These are phyloP conservation scores for Micractinium conductrix DNA, from an alignment of 139 green algal species.

Conservation along the genomic window DNA sequence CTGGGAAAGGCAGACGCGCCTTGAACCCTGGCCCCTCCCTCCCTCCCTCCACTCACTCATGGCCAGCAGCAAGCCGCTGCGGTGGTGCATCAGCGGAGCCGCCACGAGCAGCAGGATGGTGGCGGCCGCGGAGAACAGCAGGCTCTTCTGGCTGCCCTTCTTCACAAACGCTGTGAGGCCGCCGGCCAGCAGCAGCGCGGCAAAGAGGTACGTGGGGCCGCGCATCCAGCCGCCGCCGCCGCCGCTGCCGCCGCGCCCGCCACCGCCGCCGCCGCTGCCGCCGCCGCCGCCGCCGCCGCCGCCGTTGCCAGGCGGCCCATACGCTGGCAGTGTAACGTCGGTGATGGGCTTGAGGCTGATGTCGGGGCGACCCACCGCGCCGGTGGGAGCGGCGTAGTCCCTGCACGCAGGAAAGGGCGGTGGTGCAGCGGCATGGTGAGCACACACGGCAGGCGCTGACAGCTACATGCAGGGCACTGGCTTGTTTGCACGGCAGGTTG, in stretches of 20 bases:
- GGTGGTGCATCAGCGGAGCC: constrained; percentile 42
- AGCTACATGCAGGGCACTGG: neutral
- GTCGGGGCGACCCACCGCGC: constrained; percentile 1
- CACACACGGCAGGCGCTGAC: neutral
- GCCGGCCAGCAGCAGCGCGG: constrained; percentile 16
- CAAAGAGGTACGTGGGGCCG: constrained; percentile 43
- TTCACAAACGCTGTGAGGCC: constrained; percentile 36
- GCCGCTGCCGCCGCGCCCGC: constrained; percentile 10
- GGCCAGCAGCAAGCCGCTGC: constrained; percentile 35
- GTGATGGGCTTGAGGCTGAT: neutral
- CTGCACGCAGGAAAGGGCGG: neutral
- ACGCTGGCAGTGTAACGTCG: constrained; percentile 11
- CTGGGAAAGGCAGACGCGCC: too few relatives aligned
- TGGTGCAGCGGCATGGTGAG: too few relatives aligned
- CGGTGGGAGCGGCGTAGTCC: constrained; percentile 9
- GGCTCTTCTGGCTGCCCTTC: constrained; percentile 25
- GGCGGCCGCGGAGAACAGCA: constrained; percentile 31
- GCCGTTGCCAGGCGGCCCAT: neutral
- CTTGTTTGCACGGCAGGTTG: too few relatives aligned
- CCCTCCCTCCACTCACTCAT: constrained; percentile 38
- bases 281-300: constrained; percentile 2
- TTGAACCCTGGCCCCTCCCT: too few relatives aligned
- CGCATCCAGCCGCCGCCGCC: constrained; percentile 38
- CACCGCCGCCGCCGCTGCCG: constrained; percentile 6
- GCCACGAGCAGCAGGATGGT: constrained; percentile 37